Evolutionary conservation across 2,329 filamentous ascomycete genomes (phyloP).

Genomic region (Alternaria viburni): DNA sequence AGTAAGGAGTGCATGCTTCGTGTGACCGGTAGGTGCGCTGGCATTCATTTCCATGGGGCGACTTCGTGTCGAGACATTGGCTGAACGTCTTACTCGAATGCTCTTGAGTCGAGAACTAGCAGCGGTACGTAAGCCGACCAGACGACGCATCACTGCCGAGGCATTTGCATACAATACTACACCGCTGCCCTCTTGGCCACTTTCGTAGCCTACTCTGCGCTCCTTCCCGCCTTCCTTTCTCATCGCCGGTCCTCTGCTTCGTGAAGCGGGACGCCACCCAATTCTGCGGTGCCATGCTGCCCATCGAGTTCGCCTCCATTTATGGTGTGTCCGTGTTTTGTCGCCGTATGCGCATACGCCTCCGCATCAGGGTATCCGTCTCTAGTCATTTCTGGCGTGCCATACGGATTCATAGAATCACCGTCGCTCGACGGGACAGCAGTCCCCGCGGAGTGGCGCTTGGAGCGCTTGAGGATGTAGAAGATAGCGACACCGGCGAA

Average conservation of each 20-base stretch:
- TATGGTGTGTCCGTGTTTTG: not conserved
- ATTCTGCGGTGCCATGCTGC: not conserved
- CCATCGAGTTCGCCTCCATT: not conserved
- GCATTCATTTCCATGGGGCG: not conserved
- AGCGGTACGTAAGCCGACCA: not conserved
- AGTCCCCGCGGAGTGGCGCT: not conserved
- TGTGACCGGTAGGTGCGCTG: not conserved
- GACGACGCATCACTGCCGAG: not conserved
- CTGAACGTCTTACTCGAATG: not conserved
- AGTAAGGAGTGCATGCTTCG: not conserved
- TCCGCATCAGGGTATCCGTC: not conserved
- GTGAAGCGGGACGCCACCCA: not conserved
- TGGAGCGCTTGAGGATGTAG: slow-evolving; percentile 3
- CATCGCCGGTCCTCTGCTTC: not conserved
- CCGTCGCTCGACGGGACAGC: not conserved
- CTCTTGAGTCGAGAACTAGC: not conserved
- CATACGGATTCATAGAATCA: not conserved
- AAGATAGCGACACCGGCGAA: slow-evolving; percentile 1
- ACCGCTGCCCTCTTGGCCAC: not conserved
- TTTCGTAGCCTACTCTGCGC: not conserved
- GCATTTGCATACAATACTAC: not conserved
- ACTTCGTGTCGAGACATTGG: not conserved
- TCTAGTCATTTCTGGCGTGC: not conserved
- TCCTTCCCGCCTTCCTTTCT: not conserved
- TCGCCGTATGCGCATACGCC: not conserved